These are phyloP conservation scores for Eleusine coracana DNA, from an alignment of 176 grass and related monocot species.

Conservation along the genomic window DNA sequence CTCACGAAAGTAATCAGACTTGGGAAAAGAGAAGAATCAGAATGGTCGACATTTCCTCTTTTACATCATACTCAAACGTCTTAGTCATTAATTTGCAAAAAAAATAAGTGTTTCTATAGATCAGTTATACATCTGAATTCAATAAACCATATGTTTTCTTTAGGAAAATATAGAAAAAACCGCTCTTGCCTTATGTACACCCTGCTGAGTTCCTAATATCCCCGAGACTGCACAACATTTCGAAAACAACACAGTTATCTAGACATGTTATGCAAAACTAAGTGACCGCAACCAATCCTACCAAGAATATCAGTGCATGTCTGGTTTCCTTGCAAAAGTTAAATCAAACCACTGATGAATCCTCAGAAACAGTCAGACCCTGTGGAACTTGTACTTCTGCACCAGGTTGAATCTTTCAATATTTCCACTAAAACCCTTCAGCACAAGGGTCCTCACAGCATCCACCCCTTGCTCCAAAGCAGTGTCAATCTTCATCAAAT, in stretches of 20 bases:
- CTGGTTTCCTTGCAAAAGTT: slow-evolving; percentile 31
- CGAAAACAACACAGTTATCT: slow-evolving; percentile 33
- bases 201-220: slow-evolving; percentile 34
- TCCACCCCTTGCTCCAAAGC: slow-evolving; percentile 90
- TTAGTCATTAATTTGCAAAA: slow-evolving; percentile 30
- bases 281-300: slow-evolving; percentile 19
- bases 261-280: slow-evolving; percentile 7
- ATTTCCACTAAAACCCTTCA: slow-evolving; percentile 82
- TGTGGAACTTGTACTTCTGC: slow-evolving; percentile 99
- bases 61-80: slow-evolving; percentile 36
- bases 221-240: slow-evolving; percentile 28
- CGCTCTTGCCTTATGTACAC: slow-evolving; percentile 44
- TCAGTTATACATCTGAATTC: slow-evolving; percentile 18
- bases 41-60: slow-evolving; percentile 35
- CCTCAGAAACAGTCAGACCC: slow-evolving; percentile 56
- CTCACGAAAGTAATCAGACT: slow-evolving; percentile 32
- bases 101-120: slow-evolving; percentile 37
- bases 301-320: slow-evolving; percentile 12
- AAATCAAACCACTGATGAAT: slow-evolving; percentile 30
- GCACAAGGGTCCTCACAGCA: slow-evolving; percentile 79
- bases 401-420: slow-evolving; percentile 91
- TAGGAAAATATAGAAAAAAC: slow-evolving; percentile 25
- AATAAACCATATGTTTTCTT: slow-evolving; percentile 33
- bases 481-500: slow-evolving; percentile 71
- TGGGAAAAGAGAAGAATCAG: neutral